Evolutionary conservation across 352 stramenopile genomes (phyloP).

Genomic region (Phytophthora sp.): DNA sequence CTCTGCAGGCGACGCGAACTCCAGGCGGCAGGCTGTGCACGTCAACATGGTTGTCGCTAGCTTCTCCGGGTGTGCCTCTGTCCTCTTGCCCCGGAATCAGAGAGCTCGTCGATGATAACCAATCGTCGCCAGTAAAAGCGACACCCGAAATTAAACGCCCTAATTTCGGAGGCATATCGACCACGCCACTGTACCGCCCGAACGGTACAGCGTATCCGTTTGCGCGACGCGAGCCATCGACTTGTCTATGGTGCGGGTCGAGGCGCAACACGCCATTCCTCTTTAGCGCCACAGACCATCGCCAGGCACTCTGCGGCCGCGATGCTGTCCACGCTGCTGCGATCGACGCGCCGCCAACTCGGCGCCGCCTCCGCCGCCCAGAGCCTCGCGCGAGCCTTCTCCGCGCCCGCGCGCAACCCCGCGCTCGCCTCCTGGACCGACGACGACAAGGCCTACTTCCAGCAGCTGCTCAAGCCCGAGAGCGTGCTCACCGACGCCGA

Average conservation of each 20-base stretch:
- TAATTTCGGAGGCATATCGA: too few relatives aligned
- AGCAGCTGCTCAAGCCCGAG: conserved; percentile 60
- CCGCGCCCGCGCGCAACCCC: conserved; percentile 42
- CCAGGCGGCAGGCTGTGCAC: conserved; percentile 80
- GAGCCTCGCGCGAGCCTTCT: conserved; percentile 23
- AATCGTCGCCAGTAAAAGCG: conserved; percentile 17
- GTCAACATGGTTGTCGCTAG: conserved; percentile 60
- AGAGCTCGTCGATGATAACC: conserved; percentile 17
- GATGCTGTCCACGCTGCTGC: conserved; percentile 32
- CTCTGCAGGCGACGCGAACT: conserved; percentile 61
- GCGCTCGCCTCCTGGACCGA: conserved; percentile 63
- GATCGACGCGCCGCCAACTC: conserved; percentile 11
- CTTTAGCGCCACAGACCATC: conserved; percentile 8
- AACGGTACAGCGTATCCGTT: conserved; percentile 14
- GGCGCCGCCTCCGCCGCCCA: conserved; percentile 1
- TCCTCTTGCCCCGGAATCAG: conserved; percentile 8
- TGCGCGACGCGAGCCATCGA: conserved; percentile 22
- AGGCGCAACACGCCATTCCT: conserved; percentile 22
- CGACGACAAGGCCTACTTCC: conserved; percentile 70
- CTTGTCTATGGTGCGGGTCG: conserved; percentile 14
- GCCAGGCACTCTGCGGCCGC: neutral
- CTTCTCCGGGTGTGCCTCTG: neutral
- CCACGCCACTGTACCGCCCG: too few relatives aligned
- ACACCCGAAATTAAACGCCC: too few relatives aligned
- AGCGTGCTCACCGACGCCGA: conserved; percentile 72